Evolutionary conservation across 2,329 filamentous ascomycete genomes (phyloP).

Genomic region (Metarhizium rileyi): DNA sequence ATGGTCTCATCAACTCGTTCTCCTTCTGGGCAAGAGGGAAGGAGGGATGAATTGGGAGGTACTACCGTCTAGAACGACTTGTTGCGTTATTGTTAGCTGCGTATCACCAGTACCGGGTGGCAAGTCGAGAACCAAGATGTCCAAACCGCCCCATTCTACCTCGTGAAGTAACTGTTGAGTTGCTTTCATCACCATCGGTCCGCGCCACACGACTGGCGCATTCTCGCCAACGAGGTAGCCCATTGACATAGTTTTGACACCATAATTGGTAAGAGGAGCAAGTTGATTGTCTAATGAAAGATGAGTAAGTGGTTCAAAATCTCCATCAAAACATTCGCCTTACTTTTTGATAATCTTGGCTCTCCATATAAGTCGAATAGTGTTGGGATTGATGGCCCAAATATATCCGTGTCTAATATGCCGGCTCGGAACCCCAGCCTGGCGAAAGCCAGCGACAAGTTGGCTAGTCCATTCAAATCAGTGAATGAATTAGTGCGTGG

Average conservation of each 20-base stretch:
- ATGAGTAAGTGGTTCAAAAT: neutral
- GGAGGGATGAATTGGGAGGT: neutral
- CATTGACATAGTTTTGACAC: constrained; percentile 98
- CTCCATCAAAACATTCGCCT: constrained; percentile 17
- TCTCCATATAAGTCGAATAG: constrained; percentile 74
- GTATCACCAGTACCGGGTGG: constrained; percentile 94
- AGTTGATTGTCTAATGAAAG: constrained; percentile 58
- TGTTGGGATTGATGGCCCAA: constrained; percentile 89
- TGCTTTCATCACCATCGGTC: constrained; percentile 96
- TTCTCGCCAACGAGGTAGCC: constrained; percentile 77
- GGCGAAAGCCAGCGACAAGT: constrained; percentile 80
- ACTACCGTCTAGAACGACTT: constrained; percentile 73
- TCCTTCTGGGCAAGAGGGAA: neutral
- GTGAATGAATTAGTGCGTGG: too few relatives aligned
- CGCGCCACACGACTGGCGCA: constrained; percentile 86
- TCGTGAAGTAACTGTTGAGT: constrained; percentile 91
- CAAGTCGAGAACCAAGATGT: constrained; percentile 81
- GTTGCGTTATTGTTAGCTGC: constrained; percentile 93
- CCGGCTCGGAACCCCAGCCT: constrained; percentile 72
- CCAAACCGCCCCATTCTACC: constrained; percentile 85
- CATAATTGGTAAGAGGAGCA: constrained; percentile 84
- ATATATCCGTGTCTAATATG: constrained; percentile 92
- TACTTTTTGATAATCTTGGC: constrained; percentile 64
- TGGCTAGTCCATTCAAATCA: constrained; percentile 37
- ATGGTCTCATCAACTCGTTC: too few relatives aligned